These are phyloP conservation scores for Saccharomycopsis sp. DNA, from an alignment of 805 yeast species.

Conservation along the genomic window DNA sequence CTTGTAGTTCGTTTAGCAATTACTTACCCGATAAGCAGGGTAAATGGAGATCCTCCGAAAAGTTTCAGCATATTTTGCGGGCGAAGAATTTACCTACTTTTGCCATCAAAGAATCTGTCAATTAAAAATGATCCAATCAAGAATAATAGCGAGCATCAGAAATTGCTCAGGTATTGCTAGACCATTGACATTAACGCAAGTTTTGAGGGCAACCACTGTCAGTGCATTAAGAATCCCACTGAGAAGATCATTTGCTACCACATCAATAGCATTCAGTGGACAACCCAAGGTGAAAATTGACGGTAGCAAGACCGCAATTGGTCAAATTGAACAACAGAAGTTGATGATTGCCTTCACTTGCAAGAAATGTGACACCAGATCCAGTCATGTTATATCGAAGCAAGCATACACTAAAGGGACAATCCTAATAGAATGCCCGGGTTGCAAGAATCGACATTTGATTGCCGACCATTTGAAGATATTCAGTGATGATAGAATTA, in stretches of 20 bases:
- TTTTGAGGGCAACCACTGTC: too few species aligned
- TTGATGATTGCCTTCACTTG: slow-evolving; percentile 89
- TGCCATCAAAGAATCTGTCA: too few species aligned
- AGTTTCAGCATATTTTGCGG: too few species aligned
- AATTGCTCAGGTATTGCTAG: too few species aligned
- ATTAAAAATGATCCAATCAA: too few species aligned
- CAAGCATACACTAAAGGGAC: slow-evolving; percentile 87
- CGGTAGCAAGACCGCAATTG: slow-evolving; percentile 10
- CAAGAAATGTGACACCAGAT: slow-evolving; percentile 74
- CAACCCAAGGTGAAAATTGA: slow-evolving; percentile 3
- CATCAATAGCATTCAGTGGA: not conserved
- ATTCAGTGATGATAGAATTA: slow-evolving; percentile 70
- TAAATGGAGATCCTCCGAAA: too few species aligned
- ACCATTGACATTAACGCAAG: too few species aligned
- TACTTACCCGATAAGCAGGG: too few species aligned
- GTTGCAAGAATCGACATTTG: slow-evolving; percentile 79
- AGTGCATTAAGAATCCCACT: not conserved
- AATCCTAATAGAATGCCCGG: slow-evolving; percentile 86
- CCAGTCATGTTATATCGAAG: slow-evolving; percentile 85
- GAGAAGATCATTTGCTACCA: slow-evolving; percentile 1
- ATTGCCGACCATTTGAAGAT: slow-evolving; percentile 86
- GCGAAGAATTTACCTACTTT: too few species aligned
- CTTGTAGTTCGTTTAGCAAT: too few species aligned
- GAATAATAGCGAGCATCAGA: too few species aligned
- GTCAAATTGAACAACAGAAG: slow-evolving; percentile 65